A percentile compares a stretch with the other conserved stretches of the same genome.
Conservation (phyloP, 805 yeast genomes). For the Kazachstania martiniae region DNA sequence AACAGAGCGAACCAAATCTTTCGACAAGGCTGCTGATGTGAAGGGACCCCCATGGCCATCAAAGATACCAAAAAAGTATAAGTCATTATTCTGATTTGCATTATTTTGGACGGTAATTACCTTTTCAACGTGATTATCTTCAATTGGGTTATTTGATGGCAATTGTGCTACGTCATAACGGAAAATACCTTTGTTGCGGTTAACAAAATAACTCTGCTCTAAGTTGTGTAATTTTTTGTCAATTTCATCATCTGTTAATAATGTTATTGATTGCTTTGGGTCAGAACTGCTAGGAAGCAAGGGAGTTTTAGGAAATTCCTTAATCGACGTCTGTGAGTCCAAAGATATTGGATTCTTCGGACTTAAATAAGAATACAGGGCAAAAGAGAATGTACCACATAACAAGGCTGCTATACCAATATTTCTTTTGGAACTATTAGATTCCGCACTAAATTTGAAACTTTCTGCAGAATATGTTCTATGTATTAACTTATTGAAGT, state of each 20-base stretch:
- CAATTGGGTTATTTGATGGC: constrained; percentile 87
- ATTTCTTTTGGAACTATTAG: neutral
- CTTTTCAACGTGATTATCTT: constrained; percentile 84
- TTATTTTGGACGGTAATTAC: constrained; percentile 48
- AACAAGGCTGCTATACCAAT: constrained; percentile 1
- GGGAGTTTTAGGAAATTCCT: too few species aligned
- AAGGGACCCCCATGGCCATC: constrained; percentile 98
- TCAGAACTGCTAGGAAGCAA: too few species aligned
- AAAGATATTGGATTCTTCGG: constrained; percentile 12
- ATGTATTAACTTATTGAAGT: constrained; percentile 8
- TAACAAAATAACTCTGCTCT: constrained; percentile 73
- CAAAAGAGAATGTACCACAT: constrained; percentile 8
- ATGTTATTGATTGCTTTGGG: constrained; percentile 27
- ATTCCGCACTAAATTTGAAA: too few species aligned
- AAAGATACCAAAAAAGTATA: constrained; percentile 92
- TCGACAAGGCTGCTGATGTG: constrained; percentile 77
- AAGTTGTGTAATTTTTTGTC: constrained; percentile 52
- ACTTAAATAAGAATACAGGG: constrained; percentile 12
- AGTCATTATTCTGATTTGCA: constrained; percentile 39
- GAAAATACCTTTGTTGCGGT: constrained; percentile 76
- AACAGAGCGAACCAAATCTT: constrained; percentile 67
- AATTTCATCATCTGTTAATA: constrained; percentile 61
- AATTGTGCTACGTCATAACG: constrained; percentile 86
- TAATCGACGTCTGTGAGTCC: too few species aligned
- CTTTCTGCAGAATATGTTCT: constrained; percentile 8